Conservation (phyloP, 306 rosid species). For the Vigna hirtella region DNA sequence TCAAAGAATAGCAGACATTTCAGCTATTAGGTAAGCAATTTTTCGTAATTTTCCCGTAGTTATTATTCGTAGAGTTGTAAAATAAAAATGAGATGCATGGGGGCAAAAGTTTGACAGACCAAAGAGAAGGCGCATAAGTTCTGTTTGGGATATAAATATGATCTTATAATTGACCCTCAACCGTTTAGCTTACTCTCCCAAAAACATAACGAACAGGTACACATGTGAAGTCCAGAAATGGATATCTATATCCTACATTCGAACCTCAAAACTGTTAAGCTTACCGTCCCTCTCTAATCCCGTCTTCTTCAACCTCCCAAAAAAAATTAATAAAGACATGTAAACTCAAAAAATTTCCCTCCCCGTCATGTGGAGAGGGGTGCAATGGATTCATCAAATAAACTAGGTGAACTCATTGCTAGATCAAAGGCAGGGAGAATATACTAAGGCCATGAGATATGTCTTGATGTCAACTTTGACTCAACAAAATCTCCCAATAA, state of each 20-base stretch:
- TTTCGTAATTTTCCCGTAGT: neutral
- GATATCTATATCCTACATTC: neutral
- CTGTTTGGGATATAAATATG: neutral
- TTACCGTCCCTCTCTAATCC: neutral
- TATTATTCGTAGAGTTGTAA: neutral
- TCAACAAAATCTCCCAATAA: constrained; percentile 40
- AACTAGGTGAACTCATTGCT: constrained; percentile 33
- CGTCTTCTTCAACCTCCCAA: neutral
- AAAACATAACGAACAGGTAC: no score
- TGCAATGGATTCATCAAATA: constrained; percentile 34
- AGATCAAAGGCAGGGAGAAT: constrained; percentile 4
- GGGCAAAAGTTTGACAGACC: neutral
- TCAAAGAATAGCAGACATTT: neutral
- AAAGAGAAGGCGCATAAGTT: neutral
- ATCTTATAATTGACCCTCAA: no score
- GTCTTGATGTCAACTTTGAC: constrained; percentile 11
- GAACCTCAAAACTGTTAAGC: constrained; percentile 6
- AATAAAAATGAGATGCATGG: neutral
- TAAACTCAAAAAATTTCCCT: constrained; percentile 11
- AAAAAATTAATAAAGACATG: constrained; percentile 29
- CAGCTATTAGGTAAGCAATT: neutral
- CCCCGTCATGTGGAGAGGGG: neutral
- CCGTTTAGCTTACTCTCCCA: no score
- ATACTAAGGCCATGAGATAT: constrained; percentile 9
- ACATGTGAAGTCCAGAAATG: neutral